These are phyloP conservation scores for Leccinum subtestaceum DNA, from an alignment of 768 basidiomycete genomes.

Conservation along the genomic window DNA sequence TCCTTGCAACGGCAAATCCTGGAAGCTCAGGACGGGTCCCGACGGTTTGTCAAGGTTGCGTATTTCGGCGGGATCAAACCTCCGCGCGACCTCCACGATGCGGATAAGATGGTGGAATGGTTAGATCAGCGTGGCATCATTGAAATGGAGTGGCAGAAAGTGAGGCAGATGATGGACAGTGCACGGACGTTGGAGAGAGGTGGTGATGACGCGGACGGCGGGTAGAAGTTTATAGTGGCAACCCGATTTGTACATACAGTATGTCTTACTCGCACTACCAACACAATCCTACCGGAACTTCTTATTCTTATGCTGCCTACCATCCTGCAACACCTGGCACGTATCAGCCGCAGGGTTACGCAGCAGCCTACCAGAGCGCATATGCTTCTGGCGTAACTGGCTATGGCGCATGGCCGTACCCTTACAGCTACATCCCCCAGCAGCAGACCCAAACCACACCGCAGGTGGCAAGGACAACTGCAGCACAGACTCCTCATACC, in stretches of 20 bases:
- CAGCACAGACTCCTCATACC: constrained; percentile 20
- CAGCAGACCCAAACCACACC: constrained; percentile 29
- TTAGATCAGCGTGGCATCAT: constrained; percentile 68
- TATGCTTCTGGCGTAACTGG: constrained; percentile 68
- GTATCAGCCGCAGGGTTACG: constrained; percentile 51
- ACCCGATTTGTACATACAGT: not conserved
- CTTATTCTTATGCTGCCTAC: constrained; percentile 67
- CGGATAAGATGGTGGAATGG: constrained; percentile 83
- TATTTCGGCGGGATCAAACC: constrained; percentile 53
- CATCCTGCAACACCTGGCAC: constrained; percentile 44
- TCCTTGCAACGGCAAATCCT: constrained; percentile 57
- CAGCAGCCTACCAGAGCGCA: constrained; percentile 40
- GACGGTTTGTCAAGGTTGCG: constrained; percentile 56
- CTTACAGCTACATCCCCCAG: constrained; percentile 57
- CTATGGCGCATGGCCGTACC: constrained; percentile 69
- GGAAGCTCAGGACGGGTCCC: constrained; percentile 43
- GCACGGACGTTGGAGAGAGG: constrained; percentile 65
- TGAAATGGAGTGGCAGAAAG: constrained; percentile 63
- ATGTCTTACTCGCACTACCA: constrained; percentile 39
- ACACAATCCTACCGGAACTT: constrained; percentile 43
- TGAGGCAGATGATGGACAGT: constrained; percentile 72
- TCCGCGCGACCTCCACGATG: constrained; percentile 65
- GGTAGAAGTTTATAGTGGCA: not conserved
- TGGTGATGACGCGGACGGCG: constrained; percentile 12
- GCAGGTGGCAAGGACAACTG: constrained; percentile 29